These are phyloP conservation scores for Candida ulmi DNA, from an alignment of 805 yeast genomes.

Conservation along the genomic window DNA sequence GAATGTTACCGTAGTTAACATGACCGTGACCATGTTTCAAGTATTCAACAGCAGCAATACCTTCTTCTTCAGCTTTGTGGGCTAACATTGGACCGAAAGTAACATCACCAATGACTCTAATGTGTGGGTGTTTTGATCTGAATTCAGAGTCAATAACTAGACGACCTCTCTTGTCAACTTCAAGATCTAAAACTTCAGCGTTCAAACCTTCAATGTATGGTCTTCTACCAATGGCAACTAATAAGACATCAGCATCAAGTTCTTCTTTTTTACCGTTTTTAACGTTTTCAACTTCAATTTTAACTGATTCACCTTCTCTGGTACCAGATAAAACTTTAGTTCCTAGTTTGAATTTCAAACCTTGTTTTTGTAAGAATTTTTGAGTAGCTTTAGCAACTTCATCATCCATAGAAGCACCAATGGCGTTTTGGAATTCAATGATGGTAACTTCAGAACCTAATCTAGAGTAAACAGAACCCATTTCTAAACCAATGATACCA, in stretches of 20 bases:
- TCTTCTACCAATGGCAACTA: conserved; percentile 98
- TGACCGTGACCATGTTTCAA: conserved; percentile 93
- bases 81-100: conserved; percentile 99
- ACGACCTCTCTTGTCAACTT: conserved; percentile 87
- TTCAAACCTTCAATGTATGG: conserved; percentile 89
- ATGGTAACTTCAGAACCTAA: conserved; percentile 94
- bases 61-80: conserved; percentile 99
- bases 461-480: conserved; percentile 97
- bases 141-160: conserved; percentile 90
- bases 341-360: conserved; percentile 85
- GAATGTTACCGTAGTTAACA: conserved; percentile 96
- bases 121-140: conserved; percentile 88
- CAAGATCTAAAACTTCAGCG: conserved; percentile 85
- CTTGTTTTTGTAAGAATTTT: conserved; percentile 90
- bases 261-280: conserved; percentile 78
- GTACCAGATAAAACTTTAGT: conserved; percentile 87
- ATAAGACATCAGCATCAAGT: conserved; percentile 84
- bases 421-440: conserved; percentile 80
- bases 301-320: conserved; percentile 84
- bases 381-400: conserved; percentile 90
- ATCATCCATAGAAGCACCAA: conserved; percentile 98
- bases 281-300: conserved; percentile 82
- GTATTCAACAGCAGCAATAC: conserved; percentile 96
- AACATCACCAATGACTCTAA: conserved; percentile 96
- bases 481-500: conserved; percentile 98